phyloP scores from a whole-genome alignment of 2,329 filamentous ascomycete genomes.

The Ophiostoma angusticollis region DNA sequence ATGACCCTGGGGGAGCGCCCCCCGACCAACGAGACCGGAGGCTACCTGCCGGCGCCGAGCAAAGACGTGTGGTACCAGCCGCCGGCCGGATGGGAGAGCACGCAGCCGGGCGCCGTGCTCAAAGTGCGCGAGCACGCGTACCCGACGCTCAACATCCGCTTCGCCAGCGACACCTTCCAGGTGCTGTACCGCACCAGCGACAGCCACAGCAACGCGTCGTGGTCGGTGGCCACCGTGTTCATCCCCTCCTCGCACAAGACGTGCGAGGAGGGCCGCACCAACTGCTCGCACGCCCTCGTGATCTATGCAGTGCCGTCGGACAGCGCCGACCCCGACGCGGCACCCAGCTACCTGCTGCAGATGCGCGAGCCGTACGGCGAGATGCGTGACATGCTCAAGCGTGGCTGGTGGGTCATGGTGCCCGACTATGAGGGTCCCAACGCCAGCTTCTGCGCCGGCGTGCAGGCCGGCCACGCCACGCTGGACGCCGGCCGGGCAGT shows the following conservation, averaged over 20 bases:
- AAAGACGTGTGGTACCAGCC: conserved; percentile 14
- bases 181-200: conserved; percentile 24
- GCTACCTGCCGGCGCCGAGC: conserved; percentile 11
- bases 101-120: conserved; percentile 9
- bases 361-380: conserved; percentile 16
- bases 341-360: conserved; percentile 21
- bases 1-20: background rate
- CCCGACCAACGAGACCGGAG: background rate
- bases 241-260: conserved; percentile 13
- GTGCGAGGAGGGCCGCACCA: background rate
- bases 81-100: conserved; percentile 9
- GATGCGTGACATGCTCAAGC: conserved; percentile 23
- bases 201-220: conserved; percentile 20
- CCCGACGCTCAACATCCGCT: conserved; percentile 12
- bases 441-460: conserved; percentile 28
- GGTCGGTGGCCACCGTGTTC: conserved; percentile 25
- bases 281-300: conserved; percentile 16
- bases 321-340: conserved; percentile 25
- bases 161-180: conserved; percentile 16
- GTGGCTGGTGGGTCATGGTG: conserved; percentile 30
- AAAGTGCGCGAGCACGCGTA: conserved; percentile 12
- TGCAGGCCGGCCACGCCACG: conserved; percentile 28
- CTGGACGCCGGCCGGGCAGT: conserved; percentile 30
- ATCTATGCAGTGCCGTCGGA: conserved; percentile 28
- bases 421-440: conserved; percentile 31